Percentiles rank a stretch among this genome's conserved stretches.
phyloP scores from a whole-genome alignment of 768 basidiomycete species.

The Cystoderma amianthinum region DNA sequence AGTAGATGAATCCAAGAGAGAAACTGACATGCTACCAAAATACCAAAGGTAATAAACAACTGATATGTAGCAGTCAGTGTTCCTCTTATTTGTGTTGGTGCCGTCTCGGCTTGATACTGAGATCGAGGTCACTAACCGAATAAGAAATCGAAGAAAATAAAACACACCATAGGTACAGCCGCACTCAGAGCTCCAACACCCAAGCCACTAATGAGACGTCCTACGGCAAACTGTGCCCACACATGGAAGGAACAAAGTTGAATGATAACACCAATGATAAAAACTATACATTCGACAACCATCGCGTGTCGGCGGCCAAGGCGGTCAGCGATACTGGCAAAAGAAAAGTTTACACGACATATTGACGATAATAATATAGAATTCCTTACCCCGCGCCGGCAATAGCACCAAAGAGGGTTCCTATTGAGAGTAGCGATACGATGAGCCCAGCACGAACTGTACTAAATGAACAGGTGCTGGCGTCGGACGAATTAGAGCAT shows the following conservation, averaged over 20 bases:
- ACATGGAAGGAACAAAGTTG: slow-evolving; percentile 41
- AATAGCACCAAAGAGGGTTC: slow-evolving; percentile 58
- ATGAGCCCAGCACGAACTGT: slow-evolving; percentile 58
- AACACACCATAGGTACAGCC: slow-evolving; percentile 53
- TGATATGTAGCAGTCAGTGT: slow-evolving; percentile 58
- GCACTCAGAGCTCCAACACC: slow-evolving; percentile 65
- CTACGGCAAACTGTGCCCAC: slow-evolving; percentile 67
- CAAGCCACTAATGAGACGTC: slow-evolving; percentile 58
- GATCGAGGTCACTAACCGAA: neutral
- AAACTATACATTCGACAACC: slow-evolving; percentile 48
- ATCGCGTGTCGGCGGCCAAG: slow-evolving; percentile 65
- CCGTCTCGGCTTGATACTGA: slow-evolving; percentile 66
- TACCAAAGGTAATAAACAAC: slow-evolving; percentile 66
- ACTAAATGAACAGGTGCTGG: slow-evolving; percentile 42
- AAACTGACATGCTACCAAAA: slow-evolving; percentile 54
- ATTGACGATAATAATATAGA: neutral
- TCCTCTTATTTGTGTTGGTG: slow-evolving; percentile 66
- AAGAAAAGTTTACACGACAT: neutral
- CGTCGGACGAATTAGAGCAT: slow-evolving; percentile 32
- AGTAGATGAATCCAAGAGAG: neutral
- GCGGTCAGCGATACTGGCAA: slow-evolving; percentile 46
- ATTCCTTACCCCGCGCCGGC: slow-evolving; percentile 49
- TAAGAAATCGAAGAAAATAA: slow-evolving; percentile 3
- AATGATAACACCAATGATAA: slow-evolving; percentile 54
- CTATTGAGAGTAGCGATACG: slow-evolving; percentile 65